Evolutionary conservation across 257 asterid species (phyloP), one percentile per base, ranked within the genome.

Genomic region (Rehmannia glutinosa): DNA sequence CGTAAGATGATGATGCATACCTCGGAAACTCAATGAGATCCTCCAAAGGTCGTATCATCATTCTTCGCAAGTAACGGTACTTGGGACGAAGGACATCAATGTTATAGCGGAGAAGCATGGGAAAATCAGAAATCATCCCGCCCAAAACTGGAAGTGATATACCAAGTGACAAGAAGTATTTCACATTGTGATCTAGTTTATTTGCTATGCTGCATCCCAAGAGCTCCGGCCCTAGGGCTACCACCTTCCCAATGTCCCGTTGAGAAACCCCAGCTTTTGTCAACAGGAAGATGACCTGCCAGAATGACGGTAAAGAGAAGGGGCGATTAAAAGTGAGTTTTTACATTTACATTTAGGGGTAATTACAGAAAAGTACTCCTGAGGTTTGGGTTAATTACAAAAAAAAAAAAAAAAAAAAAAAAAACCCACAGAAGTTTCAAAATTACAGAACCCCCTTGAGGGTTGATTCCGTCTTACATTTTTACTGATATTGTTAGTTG

Each of bases 11-110:
- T 20, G 70, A 32, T 35, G 63, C 52, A 13, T 75, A 93, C 99
- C 99, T 93, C 52, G 99, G 99, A 65, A 88, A 93, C 68, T 93
- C 99, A 27, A 90, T 81, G 56, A 88, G 74, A 76, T 93, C 99
- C 51, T 73, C 72, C 69, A 90, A 65, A 52, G 99, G 96, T 7
- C 96, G 96, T 56, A 93, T 78, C 99, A 93, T 93, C 71, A 71
- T 84, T 75, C 95, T 79, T 47, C 97, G 69, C 53, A 93, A 72
- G 84, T 90, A 93, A 30, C 82, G 88, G 73, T 93, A 93, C 79
- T 93, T 93, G 65, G 97, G 96, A 45, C 96, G 95, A 4, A 93
- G 96, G 64, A 90, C 53, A 8, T 93, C 95, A 55, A 83, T 73
- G 75, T 85, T 90, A 75, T 90, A 93, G 3, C 87, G 85, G 2